Percentiles rank a stretch among this genome's conserved stretches.
These are phyloP conservation scores for Eruca vesicaria DNA, from an alignment of 441 rosid genomes.

Conservation along the genomic window DNA sequence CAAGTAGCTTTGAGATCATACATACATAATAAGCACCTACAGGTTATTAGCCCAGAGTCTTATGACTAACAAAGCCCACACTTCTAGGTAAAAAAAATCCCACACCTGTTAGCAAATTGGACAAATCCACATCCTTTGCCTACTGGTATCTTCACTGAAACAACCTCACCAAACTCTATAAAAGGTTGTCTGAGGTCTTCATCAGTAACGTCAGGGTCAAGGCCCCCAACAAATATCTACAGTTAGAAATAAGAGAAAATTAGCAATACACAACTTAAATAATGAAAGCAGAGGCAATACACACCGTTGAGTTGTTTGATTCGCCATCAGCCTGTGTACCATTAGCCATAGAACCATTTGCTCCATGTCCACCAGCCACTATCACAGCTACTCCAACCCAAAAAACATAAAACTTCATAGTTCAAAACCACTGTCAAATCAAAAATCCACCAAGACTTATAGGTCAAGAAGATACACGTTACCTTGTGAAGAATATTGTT, in stretches of 20 bases:
- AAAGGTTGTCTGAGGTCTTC: conserved; percentile 85
- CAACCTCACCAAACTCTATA: conserved; percentile 80
- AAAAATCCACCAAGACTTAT: background rate
- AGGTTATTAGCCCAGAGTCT: background rate
- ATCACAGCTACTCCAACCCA: conserved; percentile 59
- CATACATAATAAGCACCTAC: background rate
- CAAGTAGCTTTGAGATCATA: background rate
- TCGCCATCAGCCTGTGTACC: conserved; percentile 77
- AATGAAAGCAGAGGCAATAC: conserved; percentile 32
- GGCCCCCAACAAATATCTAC: conserved; percentile 95
- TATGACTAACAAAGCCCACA: background rate
- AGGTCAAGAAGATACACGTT: background rate
- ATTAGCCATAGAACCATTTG: conserved; percentile 59
- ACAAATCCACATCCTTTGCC: conserved; percentile 98
- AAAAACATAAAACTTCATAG: conserved; percentile 20
- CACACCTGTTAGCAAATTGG: conserved; percentile 75
- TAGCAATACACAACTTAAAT: conserved; percentile 12
- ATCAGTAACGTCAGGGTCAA: conserved; percentile 79
- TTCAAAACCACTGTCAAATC: conserved; percentile 6
- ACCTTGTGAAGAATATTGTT: conserved; percentile 94
- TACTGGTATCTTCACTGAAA: conserved; percentile 89
- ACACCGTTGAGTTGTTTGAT: conserved; percentile 81
- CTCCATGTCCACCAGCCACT: conserved; percentile 81
- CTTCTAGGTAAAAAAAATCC: background rate
- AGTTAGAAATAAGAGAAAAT: conserved; percentile 19